Evolutionary conservation across 73 alveolate species (phyloP).

Genomic region (Strombidium stylifer): DNA sequence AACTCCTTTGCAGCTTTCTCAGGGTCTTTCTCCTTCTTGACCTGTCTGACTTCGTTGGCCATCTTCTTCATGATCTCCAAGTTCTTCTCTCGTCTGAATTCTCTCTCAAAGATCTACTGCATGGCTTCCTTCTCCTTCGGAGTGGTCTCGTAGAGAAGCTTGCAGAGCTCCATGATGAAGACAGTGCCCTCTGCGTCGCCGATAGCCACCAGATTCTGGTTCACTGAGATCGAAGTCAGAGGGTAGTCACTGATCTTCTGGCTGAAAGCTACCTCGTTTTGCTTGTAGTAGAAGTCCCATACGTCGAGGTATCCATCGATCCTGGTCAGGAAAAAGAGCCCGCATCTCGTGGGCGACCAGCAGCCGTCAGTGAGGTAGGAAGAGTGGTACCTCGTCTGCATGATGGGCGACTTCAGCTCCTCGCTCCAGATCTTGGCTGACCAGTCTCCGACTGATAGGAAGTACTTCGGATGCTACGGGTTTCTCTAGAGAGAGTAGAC

Average conservation of each 20-base stretch:
- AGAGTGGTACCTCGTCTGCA: constrained; percentile 94
- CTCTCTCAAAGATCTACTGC: constrained; percentile 84
- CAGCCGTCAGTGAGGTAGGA: constrained; percentile 96
- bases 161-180: constrained; percentile 83
- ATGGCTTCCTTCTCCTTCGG: constrained; percentile 80
- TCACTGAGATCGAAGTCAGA: constrained; percentile 46
- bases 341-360: constrained; percentile 98
- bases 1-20: constrained; percentile 25
- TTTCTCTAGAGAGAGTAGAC: constrained; percentile 88
- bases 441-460: constrained; percentile 99
- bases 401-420: constrained; percentile 97
- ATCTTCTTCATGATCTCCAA: constrained; percentile 76
- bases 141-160: constrained; percentile 60
- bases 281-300: constrained; percentile 93
- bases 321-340: constrained; percentile 93
- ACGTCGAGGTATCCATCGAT: constrained; percentile 93
- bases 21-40: constrained; percentile 49
- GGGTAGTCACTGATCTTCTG: constrained; percentile 76
- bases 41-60: constrained; percentile 55
- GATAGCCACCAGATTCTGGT: constrained; percentile 78
- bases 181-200: constrained; percentile 97
- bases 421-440: constrained; percentile 99
- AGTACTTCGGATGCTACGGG: constrained; percentile 91
- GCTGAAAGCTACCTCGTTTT: constrained; percentile 88
- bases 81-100: constrained; percentile 89